Evolutionary conservation across 768 basidiomycete genomes (phyloP), one percentile per base, ranked within the genome.

Genomic region (Boletus patriciae): DNA sequence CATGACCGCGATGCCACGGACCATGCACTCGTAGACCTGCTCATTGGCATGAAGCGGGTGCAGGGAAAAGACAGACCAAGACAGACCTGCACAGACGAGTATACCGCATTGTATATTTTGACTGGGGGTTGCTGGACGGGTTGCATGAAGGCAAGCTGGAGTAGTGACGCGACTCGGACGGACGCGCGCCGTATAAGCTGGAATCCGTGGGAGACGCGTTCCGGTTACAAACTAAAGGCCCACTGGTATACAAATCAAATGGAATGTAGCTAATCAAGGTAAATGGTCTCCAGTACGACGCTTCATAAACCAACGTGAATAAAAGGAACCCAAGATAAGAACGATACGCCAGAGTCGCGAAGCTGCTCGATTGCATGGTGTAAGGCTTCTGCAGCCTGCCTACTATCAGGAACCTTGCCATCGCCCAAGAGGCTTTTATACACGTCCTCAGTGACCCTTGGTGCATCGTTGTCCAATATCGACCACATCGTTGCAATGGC

Each of bases 1-100:
- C 97, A 99, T 99, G 64, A 99, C 96, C 2, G 96, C 96, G 69
- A 98, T 98, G 38, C 95, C 95, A 66, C 96, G 83, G 62, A 97
- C 89, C 93, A 98, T 97, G 68, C 94, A 96, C 75, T 98, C 95
- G 73, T 94, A 96, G 23, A 98, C 95, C 86, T 96, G 42, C 9
- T 3, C 36, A 16, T 1, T 0, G 15, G 23, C 6, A 33, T 61
- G 29, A 61, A 40, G 16, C 0, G 23, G 11, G 15, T 9, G 6
- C 10, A 10, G 29, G 16, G 25, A 21, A 7, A n/a, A 3, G 8
- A 40, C 29, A 42, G 47, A 23, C 6, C 2, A 7, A 6, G 6
- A 77, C 54, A 16, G 36, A 80, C 90, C 87, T 92, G 90, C 10
- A 94, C 92, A 10, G 90, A 91, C 19, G 90, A 92, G 67, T 94